Conservation (phyloP, 441 rosid genomes). For the Rhodomyrtus psidioides region DNA sequence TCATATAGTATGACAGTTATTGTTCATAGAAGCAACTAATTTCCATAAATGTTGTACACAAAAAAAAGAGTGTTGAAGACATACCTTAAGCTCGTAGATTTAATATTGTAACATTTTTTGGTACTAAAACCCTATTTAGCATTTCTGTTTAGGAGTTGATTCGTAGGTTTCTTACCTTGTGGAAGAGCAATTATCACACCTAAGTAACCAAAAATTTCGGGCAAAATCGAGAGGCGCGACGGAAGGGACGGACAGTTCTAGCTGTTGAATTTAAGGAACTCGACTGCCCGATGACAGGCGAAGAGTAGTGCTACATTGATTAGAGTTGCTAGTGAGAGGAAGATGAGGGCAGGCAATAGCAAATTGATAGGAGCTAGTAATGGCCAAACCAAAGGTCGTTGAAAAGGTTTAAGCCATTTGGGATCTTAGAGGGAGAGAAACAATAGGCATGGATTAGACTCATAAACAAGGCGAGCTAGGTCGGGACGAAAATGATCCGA, state of each 20-base stretch:
- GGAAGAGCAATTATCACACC: background rate
- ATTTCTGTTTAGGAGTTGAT: background rate
- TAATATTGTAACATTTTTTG: background rate
- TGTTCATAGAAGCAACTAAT: background rate
- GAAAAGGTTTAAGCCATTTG: background rate
- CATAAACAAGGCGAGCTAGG: too few species aligned
- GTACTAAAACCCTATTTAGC: too few species aligned
- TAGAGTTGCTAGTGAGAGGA: background rate
- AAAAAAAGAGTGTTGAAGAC: background rate
- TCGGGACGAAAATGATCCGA: too few species aligned
- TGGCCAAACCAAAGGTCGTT: background rate
- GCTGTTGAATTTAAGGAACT: background rate
- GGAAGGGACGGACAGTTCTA: background rate
- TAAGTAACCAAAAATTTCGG: background rate
- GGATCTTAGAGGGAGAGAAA: background rate
- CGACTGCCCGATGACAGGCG: background rate
- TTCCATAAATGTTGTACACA: background rate
- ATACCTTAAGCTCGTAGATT: background rate
- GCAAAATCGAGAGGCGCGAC: background rate
- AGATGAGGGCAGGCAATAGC: background rate
- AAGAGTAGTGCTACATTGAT: background rate
- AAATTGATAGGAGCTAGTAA: background rate
- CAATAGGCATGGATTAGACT: too few species aligned
- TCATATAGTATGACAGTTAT: background rate
- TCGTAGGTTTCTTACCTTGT: background rate